These are phyloP conservation scores for Hanseniaspora pseudoguilliermondii DNA, from an alignment of 805 yeast species.

Conservation along the genomic window DNA sequence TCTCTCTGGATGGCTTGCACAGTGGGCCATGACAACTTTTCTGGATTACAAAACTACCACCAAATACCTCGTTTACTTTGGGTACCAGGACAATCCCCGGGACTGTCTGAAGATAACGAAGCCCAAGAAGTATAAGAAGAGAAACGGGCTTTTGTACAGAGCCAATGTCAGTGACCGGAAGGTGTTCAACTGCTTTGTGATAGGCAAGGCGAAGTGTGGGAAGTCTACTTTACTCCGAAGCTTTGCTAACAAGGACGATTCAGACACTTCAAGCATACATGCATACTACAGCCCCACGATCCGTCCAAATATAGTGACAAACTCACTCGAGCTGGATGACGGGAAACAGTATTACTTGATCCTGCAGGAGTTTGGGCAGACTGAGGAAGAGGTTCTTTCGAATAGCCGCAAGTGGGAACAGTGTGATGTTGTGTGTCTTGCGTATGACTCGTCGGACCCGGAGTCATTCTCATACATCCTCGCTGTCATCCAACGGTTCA, in stretches of 20 bases:
- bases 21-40: slow-evolving; percentile 94
- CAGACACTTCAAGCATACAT: slow-evolving; percentile 20
- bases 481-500: slow-evolving; percentile 50
- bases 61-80: slow-evolving; percentile 80
- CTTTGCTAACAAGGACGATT: slow-evolving; percentile 52
- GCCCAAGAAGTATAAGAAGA: slow-evolving; percentile 55
- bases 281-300: slow-evolving; percentile 60
- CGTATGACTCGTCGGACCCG: slow-evolving; percentile 92
- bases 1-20: slow-evolving; percentile 96
- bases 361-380: slow-evolving; percentile 77
- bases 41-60: slow-evolving; percentile 72
- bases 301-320: slow-evolving; percentile 69
- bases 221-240: slow-evolving; percentile 74
- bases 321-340: slow-evolving; percentile 83
- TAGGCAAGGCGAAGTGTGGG: slow-evolving; percentile 81
- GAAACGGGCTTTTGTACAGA: slow-evolving; percentile 55
- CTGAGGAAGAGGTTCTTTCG: slow-evolving; percentile 69
- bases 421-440: slow-evolving; percentile 82
- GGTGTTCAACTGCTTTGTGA: slow-evolving; percentile 76
- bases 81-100: slow-evolving; percentile 49
- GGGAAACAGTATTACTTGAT: slow-evolving; percentile 92
- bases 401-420: slow-evolving; percentile 57
- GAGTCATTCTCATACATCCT: slow-evolving; percentile 78
- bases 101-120: slow-evolving; percentile 68
- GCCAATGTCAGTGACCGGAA: slow-evolving; percentile 67